phyloP scores from a whole-genome alignment of 768 basidiomycete genomes.

The Coprinopsis sp. region DNA sequence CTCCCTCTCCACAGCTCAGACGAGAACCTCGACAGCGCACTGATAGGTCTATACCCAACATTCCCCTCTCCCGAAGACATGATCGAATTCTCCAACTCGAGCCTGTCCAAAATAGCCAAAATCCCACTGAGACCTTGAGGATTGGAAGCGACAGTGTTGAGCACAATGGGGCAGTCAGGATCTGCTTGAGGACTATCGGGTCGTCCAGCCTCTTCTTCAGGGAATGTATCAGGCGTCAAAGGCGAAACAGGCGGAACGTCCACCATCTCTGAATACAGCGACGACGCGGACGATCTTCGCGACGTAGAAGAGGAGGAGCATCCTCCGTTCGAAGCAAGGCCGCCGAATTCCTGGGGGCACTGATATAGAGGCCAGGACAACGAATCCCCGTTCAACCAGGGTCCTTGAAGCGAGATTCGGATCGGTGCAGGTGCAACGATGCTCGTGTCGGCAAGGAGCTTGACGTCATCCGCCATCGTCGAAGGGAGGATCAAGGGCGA shows the following conservation, averaged over 20 bases:
- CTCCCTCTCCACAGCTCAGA: not conserved
- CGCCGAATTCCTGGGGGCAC: too few species aligned
- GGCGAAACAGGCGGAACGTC: not conserved
- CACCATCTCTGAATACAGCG: not conserved
- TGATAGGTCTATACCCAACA: not conserved
- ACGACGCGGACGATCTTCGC: not conserved
- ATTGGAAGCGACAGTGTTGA: not conserved
- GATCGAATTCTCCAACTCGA: not conserved
- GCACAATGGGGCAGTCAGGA: not conserved
- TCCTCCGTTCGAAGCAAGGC: too few species aligned
- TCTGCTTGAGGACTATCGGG: not conserved
- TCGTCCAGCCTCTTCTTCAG: not conserved
- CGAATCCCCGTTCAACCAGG: too few species aligned
- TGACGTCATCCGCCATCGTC: too few species aligned
- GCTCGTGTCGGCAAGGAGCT: too few species aligned
- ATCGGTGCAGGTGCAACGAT: too few species aligned
- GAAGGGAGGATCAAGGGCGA: too few species aligned
- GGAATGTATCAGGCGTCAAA: not conserved
- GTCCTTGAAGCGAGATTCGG: too few species aligned
- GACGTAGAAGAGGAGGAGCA: not conserved
- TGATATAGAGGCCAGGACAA: not conserved
- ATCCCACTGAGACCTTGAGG: conserved; percentile 5
- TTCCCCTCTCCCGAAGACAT: too few species aligned
- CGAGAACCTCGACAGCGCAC: not conserved
- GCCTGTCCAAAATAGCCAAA: conserved; percentile 7